Evolutionary conservation across 352 stramenopile genomes (phyloP).

Genomic region (Phytophthora megakarya): DNA sequence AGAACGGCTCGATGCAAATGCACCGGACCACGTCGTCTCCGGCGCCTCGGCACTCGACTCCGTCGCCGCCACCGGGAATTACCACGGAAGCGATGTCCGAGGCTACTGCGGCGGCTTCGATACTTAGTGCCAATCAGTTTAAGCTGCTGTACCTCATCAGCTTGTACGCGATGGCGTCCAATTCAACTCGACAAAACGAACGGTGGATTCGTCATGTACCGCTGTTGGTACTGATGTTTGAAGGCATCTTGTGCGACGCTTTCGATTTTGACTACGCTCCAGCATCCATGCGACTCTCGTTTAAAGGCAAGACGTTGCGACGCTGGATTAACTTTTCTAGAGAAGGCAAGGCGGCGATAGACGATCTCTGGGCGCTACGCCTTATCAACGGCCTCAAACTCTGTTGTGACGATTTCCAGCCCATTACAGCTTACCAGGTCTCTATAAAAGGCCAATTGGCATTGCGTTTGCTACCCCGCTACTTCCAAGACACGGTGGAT

Average conservation of each 20-base stretch:
- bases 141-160: slow-evolving; percentile 96
- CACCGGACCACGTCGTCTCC: slow-evolving; percentile 17
- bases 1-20: slow-evolving; percentile 16
- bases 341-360: slow-evolving; percentile 95
- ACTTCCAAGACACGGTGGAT: slow-evolving; percentile 75
- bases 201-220: slow-evolving; percentile 96
- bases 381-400: slow-evolving; percentile 95
- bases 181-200: slow-evolving; percentile 91
- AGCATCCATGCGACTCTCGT: slow-evolving; percentile 93
- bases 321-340: slow-evolving; percentile 94
- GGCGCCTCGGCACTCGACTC: slow-evolving; percentile 5
- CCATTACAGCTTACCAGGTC: slow-evolving; percentile 96
- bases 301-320: slow-evolving; percentile 81
- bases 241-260: slow-evolving; percentile 93
- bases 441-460: slow-evolving; percentile 88
- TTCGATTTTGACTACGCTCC: slow-evolving; percentile 98
- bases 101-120: slow-evolving; percentile 21
- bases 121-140: slow-evolving; percentile 95
- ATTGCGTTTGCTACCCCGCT: slow-evolving; percentile 79
- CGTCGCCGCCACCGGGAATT: slow-evolving; percentile 16
- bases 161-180: slow-evolving; percentile 92
- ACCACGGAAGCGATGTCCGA: slow-evolving; percentile 23
- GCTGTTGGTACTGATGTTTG: slow-evolving; percentile 96
- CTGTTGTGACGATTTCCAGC: slow-evolving; percentile 93
- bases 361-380: slow-evolving; percentile 93